Conservation (phyloP, 306 rosid genomes). For the Cyamopsis tetragonoloba region DNA sequence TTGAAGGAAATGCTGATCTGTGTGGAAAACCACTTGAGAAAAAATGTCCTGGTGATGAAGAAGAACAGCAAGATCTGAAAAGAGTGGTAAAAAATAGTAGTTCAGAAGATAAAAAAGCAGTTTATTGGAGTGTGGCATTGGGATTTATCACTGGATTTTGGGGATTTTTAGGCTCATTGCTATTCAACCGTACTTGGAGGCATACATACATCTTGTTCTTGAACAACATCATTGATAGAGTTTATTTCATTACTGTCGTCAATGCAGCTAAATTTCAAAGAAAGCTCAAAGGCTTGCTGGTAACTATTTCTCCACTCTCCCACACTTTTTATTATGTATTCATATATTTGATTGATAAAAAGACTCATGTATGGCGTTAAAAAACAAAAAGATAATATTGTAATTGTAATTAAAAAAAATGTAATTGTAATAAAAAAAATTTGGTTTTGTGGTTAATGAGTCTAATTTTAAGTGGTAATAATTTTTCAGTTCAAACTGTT, state of each 20-base stretch:
- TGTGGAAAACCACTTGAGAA: conserved; percentile 5
- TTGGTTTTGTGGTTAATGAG: too few relatives aligned
- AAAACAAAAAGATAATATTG: too few relatives aligned
- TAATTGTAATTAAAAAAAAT: too few relatives aligned
- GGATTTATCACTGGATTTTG: conserved; percentile 19
- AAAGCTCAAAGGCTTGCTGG: not conserved
- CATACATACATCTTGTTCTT: not conserved
- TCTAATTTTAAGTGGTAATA: too few relatives aligned
- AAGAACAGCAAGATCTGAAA: not conserved
- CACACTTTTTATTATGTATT: not conserved
- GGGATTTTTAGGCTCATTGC: not conserved
- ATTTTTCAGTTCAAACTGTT: too few relatives aligned
- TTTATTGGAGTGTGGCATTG: not conserved
- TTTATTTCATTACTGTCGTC: not conserved
- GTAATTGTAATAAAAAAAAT: too few relatives aligned
- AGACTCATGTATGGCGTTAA: too few relatives aligned
- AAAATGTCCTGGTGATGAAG: not conserved
- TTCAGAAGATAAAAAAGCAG: not conserved
- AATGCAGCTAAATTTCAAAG: not conserved
- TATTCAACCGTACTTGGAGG: not conserved
- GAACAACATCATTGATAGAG: not conserved
- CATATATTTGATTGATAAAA: too few relatives aligned
- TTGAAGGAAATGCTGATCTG: not conserved
- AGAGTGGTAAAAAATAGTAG: not conserved
- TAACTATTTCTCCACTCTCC: not conserved